Percentiles rank a stretch among this genome's conserved stretches.
phyloP scores from a whole-genome alignment of 345 rosid genomes.

The Eucalyptus regnans region DNA sequence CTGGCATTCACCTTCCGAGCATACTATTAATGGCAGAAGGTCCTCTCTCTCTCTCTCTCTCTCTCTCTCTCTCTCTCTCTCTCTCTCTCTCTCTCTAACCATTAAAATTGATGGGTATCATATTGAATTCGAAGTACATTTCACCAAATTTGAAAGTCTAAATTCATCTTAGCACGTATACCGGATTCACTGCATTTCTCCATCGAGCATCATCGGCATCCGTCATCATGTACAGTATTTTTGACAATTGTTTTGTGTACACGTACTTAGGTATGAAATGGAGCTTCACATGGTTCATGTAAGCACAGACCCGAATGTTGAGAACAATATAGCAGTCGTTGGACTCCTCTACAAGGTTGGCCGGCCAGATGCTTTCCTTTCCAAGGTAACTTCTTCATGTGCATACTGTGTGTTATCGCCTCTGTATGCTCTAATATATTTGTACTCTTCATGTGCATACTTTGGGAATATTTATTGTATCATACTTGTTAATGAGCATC shows the following conservation, averaged over 20 bases:
- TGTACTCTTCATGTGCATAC: not conserved
- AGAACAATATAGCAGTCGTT: constrained; percentile 28
- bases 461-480: not conserved
- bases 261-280: constrained; percentile 27
- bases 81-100: no score
- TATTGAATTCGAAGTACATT: no score
- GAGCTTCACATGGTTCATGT: constrained; percentile 79
- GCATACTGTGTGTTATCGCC: not conserved
- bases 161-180: not conserved
- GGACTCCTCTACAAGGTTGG: constrained; percentile 43
- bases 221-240: not conserved
- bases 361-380: constrained; percentile 33
- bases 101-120: no score
- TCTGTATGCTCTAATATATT: not conserved
- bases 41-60: not conserved
- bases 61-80: not conserved
- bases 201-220: not conserved
- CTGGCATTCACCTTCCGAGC: constrained; percentile 88
- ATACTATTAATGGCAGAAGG: constrained; percentile 60
- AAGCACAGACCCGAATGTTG: constrained; percentile 22
- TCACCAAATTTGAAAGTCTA: not conserved
- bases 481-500: not conserved
- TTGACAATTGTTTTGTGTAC: not conserved
- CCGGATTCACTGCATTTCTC: not conserved
- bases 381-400: constrained; percentile 21